Evolutionary conservation across 192 early-diverging fungal species (phyloP), one percentile per base, ranked within the genome.

Genomic region (Coemansia sp.): DNA sequence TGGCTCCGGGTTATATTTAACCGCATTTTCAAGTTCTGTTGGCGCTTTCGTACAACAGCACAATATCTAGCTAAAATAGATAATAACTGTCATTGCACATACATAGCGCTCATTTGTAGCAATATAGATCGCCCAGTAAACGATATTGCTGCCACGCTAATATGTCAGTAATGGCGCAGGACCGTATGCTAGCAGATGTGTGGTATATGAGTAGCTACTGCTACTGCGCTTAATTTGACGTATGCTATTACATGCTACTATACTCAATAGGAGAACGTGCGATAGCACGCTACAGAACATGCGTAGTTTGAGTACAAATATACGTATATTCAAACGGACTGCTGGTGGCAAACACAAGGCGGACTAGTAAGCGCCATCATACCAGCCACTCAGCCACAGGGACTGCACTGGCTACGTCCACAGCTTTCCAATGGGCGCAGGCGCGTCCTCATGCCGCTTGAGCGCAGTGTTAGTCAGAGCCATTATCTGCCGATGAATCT

Each of bases 401-500:
- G 23, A 44, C 27, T 29, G 45, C 39, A n/a, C 9, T 19, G 32
- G 9, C 29, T 66, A 64, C 12, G 53, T 48, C 81, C 81, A 83
- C 29, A 83, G 63, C 61, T 67, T 77, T 21, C 60, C 72, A 19
- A 83, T 66, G 10, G 81, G 73, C 9, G 67, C 39, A n/a, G 72
- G 75, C 44, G 58, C 64, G 12, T 72, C 68, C 42, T 66, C 27
- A 15, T 83, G 81, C 23, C 63, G 66, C 42, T 78, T 64, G 46
- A 78, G 44, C 2, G 70, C 69, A 60, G 45, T 67, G 27, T 69
- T 83, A 2, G 73, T 65, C 64, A 83, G 58, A 1, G 45, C 34
- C 68, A 76, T 15, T 27, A 84, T 72, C 61, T 80, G 77, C 21
- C 69, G 68, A 36, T 84, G 82, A 11, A 84, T 72, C 60, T 70